A percentile compares a stretch with the other conserved stretches of the same genome.
These are phyloP conservation scores for Cercospora brassicicola DNA, from an alignment of 2,329 filamentous ascomycete species.

Conservation along the genomic window DNA sequence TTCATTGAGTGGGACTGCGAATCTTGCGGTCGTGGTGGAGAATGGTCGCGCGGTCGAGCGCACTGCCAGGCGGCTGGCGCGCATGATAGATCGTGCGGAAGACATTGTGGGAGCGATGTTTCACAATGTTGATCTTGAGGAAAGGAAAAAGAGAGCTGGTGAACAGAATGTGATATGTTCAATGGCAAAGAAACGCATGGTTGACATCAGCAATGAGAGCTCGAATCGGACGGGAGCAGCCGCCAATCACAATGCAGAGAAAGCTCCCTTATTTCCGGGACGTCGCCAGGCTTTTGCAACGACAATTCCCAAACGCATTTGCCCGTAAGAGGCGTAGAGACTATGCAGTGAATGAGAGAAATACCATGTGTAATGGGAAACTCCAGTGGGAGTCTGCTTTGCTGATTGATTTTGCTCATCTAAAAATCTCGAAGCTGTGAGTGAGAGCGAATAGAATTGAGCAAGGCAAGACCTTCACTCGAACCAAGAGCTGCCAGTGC, in stretches of 20 bases:
- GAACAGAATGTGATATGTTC: not conserved
- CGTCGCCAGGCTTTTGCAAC: not conserved
- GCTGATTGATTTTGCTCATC: not conserved
- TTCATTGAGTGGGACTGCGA: conserved; percentile 47
- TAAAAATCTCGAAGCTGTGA: not conserved
- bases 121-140: not conserved
- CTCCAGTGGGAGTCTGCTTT: not conserved
- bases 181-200: conserved; percentile 11
- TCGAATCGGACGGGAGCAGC: not conserved
- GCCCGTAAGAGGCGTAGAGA: not conserved
- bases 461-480: not conserved
- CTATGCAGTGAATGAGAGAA: not conserved
- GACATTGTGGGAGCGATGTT: conserved; percentile 44
- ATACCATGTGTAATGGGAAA: not conserved
- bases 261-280: not conserved
- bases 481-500: too few species aligned
- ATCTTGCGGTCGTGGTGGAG: conserved; percentile 41
- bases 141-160: not conserved
- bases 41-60: conserved; percentile 41
- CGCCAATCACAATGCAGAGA: not conserved
- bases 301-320: not conserved
- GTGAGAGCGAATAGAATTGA: not conserved
- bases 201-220: conserved; percentile 13
- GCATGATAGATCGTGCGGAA: conserved; percentile 47
- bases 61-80: conserved; percentile 47